Evolutionary conservation across 1,139 yeast species (phyloP).

Genomic region (Sporopachydermia cereana): DNA sequence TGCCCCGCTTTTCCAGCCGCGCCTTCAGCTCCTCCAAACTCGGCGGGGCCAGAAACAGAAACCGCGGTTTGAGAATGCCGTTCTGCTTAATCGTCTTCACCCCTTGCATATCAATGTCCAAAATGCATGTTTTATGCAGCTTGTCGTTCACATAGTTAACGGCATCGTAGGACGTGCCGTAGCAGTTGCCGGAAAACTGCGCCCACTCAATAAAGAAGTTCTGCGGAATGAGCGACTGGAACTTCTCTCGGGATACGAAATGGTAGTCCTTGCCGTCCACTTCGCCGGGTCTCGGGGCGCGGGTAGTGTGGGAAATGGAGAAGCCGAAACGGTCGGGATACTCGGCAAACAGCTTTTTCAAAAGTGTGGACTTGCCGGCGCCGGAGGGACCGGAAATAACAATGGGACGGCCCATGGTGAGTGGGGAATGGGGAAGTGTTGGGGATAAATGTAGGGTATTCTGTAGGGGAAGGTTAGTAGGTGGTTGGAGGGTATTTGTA

Average conservation of each 20-base stretch:
- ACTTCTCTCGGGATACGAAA: conserved; percentile 67
- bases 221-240: conserved; percentile 61
- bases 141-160: conserved; percentile 58
- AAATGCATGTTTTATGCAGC: conserved; percentile 56
- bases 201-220: conserved; percentile 94
- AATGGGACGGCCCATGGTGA: conserved; percentile 54
- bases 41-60: conserved; percentile 85
- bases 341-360: conserved; percentile 83
- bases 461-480: not conserved
- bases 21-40: conserved; percentile 61
- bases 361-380: conserved; percentile 87
- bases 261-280: conserved; percentile 81
- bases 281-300: conserved; percentile 89
- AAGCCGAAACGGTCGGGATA: conserved; percentile 85
- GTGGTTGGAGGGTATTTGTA: too few species aligned
- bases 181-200: conserved; percentile 92
- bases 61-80: conserved; percentile 64
- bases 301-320: conserved; percentile 87
- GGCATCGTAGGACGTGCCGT: conserved; percentile 83
- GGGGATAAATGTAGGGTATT: not conserved
- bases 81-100: conserved; percentile 83
- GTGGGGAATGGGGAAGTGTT: not conserved
- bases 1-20: conserved; percentile 82
- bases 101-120: conserved; percentile 99
- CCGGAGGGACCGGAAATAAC: conserved; percentile 96